phyloP scores from a whole-genome alignment of 2,329 filamentous ascomycete genomes.

The Trichoderma afroharzianum region DNA sequence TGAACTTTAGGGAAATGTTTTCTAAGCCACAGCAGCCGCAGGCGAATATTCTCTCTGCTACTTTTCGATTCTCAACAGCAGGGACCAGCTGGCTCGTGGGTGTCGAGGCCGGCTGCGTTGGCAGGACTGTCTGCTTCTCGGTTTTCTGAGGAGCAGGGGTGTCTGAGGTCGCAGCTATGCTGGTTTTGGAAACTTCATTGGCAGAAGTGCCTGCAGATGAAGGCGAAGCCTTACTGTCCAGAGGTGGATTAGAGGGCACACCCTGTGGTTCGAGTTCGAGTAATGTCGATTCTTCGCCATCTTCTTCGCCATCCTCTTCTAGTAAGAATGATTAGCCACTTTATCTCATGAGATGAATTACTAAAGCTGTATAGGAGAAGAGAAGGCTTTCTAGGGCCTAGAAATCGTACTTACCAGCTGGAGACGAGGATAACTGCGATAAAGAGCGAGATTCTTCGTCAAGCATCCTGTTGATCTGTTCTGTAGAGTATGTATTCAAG shows the following conservation, averaged over 20 bases:
- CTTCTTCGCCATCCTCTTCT: background rate
- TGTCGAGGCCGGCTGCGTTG: background rate
- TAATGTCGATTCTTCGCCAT: background rate
- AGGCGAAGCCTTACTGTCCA: background rate
- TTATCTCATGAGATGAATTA: background rate
- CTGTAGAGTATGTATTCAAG: background rate
- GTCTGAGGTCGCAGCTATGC: background rate
- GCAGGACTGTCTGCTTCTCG: background rate
- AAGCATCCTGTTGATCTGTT: background rate
- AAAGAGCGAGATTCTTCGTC: background rate
- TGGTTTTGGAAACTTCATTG: background rate
- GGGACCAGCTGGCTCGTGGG: background rate
- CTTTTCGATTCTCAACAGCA: background rate
- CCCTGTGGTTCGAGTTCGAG: background rate
- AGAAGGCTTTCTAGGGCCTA: background rate
- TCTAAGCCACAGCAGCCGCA: background rate
- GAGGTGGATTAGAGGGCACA: background rate
- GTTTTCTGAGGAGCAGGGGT: background rate
- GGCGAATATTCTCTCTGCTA: background rate
- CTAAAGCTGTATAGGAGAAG: background rate
- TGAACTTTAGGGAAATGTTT: background rate
- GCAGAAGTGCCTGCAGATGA: background rate
- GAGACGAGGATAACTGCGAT: background rate
- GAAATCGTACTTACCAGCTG: background rate
- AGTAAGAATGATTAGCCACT: background rate